Percentiles rank a stretch among this genome's conserved stretches.
Conservation (phyloP, 2,329 filamentous ascomycete species). For the Neoscytalidium dimidiatum region DNA sequence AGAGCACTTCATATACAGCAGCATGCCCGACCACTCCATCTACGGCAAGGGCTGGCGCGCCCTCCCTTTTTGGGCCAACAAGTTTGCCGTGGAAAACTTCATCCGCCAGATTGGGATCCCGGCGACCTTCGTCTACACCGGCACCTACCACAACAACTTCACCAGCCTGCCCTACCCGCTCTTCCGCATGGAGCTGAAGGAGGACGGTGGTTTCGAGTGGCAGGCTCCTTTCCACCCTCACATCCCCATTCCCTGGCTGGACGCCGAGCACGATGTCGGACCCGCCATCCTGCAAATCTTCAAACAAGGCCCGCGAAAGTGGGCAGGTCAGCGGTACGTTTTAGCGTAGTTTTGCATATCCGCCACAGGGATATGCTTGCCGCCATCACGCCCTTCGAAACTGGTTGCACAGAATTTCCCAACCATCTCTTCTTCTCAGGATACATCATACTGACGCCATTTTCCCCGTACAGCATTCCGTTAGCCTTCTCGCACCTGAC, state of each 20-base stretch:
- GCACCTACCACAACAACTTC: constrained; percentile 99
- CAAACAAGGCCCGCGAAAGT: constrained; percentile 86
- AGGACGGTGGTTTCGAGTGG: constrained; percentile 87
- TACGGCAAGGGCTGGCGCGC: constrained; percentile 78
- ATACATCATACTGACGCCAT: constrained; percentile 10
- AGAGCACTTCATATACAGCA: constrained; percentile 92
- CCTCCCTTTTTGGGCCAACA: constrained; percentile 86
- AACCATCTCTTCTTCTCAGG: neutral
- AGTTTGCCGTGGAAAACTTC: constrained; percentile 92
- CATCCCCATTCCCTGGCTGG: constrained; percentile 88
- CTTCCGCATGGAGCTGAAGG: constrained; percentile 89
- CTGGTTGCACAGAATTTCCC: neutral
- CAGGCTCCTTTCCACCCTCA: constrained; percentile 91
- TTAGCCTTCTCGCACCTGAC: constrained; percentile 89
- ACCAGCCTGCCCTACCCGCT: constrained; percentile 89
- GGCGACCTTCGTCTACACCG: constrained; percentile 91
- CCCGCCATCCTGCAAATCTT: constrained; percentile 91
- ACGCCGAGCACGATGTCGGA: constrained; percentile 94
- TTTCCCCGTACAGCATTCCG: constrained; percentile 64
- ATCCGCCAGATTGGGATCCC: constrained; percentile 79
- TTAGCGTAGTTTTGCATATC: neutral
- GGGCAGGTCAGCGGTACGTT: constrained; percentile 69
- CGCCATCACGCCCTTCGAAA: neutral
- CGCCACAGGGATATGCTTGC: constrained; percentile 11
- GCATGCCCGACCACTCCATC: constrained; percentile 90